Percentiles rank a stretch among this genome's conserved stretches.
Evolutionary conservation across 176 grass and related monocot genomes (phyloP).

Genomic region (Oryza australiensis): DNA sequence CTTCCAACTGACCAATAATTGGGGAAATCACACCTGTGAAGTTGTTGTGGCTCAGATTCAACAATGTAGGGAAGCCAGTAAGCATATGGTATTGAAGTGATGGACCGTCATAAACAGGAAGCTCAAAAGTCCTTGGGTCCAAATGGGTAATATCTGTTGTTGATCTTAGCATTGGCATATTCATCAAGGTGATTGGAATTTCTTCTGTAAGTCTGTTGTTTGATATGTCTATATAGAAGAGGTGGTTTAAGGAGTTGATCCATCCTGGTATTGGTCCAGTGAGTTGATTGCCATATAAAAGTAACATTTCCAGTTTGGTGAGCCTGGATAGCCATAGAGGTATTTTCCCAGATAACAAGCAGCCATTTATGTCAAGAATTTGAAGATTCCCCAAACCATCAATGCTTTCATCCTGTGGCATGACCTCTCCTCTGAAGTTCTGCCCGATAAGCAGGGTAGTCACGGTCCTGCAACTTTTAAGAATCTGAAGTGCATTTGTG

Average conservation of each 20-base stretch:
- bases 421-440: neutral
- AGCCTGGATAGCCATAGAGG: slow-evolving; percentile 17
- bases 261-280: slow-evolving; percentile 9
- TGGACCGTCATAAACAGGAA: neutral
- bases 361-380: neutral
- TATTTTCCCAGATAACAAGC: neutral
- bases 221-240: slow-evolving; percentile 35
- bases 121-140: neutral
- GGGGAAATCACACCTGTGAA: neutral
- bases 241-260: neutral
- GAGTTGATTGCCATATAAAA: neutral
- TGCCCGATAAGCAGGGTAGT: neutral
- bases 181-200: neutral
- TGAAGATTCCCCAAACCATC: slow-evolving; percentile 22
- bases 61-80: neutral
- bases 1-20: neutral
- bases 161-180: slow-evolving; percentile 8
- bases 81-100: neutral
- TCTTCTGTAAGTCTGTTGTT: neutral
- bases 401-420: neutral
- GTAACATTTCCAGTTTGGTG: neutral
- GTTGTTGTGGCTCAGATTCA: slow-evolving; percentile 12
- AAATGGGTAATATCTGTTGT: neutral
- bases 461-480: neutral
- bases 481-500: neutral